These are phyloP conservation scores for Aspergillus ochraceus DNA, from an alignment of 2,329 filamentous ascomycete genomes.

Conservation along the genomic window DNA sequence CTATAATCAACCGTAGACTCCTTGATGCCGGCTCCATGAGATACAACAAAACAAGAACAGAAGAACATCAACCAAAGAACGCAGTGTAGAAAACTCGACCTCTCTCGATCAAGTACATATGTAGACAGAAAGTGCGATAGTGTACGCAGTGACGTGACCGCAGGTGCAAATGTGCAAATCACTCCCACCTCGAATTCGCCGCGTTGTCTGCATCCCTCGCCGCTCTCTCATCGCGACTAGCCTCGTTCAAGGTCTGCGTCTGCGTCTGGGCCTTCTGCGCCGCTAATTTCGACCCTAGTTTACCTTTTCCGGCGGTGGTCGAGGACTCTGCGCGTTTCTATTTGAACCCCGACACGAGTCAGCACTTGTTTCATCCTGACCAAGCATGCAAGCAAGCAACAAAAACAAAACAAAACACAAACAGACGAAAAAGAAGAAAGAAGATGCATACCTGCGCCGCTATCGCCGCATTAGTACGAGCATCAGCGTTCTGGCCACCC, in stretches of 20 bases:
- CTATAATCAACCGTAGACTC: not conserved
- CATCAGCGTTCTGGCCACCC: slow-evolving; percentile 47
- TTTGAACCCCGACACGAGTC: not conserved
- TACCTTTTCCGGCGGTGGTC: slow-evolving; percentile 55
- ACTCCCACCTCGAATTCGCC: slow-evolving; percentile 60
- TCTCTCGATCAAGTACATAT: too few relatives aligned
- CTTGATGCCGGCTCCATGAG: not conserved
- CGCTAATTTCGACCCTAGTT: slow-evolving; percentile 68
- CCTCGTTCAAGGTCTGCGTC: slow-evolving; percentile 65
- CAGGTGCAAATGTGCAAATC: slow-evolving; percentile 15
- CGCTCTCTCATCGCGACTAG: slow-evolving; percentile 65
- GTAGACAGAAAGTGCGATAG: not conserved
- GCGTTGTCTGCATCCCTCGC: slow-evolving; percentile 68
- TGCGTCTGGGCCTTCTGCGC: slow-evolving; percentile 75
- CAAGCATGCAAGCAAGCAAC: not conserved
- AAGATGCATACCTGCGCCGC: slow-evolving; percentile 73
- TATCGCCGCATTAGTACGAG: slow-evolving; percentile 70
- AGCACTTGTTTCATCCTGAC: not conserved
- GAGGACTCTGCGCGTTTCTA: slow-evolving; percentile 67
- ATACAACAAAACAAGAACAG: not conserved
- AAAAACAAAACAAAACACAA: not conserved
- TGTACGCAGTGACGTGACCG: not conserved
- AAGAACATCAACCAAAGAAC: not conserved
- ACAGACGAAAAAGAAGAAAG: not conserved
- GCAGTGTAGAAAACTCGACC: too few relatives aligned